phyloP scores from a whole-genome alignment of 2,329 filamentous ascomycete species.

The Cordyceps sp. region DNA sequence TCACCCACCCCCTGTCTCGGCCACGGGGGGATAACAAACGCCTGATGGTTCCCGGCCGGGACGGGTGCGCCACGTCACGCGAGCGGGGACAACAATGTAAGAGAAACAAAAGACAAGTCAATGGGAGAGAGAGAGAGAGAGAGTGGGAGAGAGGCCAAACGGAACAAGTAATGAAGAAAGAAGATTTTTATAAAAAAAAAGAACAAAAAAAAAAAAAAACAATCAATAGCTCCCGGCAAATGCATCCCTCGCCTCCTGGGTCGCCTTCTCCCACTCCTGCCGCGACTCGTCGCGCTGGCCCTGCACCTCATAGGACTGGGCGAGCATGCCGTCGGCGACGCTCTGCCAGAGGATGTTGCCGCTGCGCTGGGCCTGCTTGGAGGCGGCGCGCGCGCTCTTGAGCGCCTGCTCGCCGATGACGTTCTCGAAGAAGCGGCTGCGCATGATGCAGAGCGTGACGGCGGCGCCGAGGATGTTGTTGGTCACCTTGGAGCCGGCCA shows the following conservation, averaged over 20 bases:
- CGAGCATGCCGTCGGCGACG: conserved; percentile 64
- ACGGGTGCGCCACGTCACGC: too few relatives aligned
- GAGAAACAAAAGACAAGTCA: too few relatives aligned
- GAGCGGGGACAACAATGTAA: too few relatives aligned
- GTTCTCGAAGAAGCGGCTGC: conserved; percentile 63
- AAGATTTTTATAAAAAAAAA: conserved; percentile 1
- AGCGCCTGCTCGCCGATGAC: conserved; percentile 67
- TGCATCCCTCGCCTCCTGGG: conserved; percentile 23
- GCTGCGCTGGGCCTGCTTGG: conserved; percentile 50
- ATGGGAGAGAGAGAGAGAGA: background rate
- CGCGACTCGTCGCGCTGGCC: conserved; percentile 36
- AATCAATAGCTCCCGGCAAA: conserved; percentile 17
- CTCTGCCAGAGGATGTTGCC: conserved; percentile 64
- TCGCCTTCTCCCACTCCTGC: conserved; percentile 22
- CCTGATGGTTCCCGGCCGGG: too few relatives aligned
- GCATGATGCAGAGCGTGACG: conserved; percentile 75
- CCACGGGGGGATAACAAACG: too few relatives aligned
- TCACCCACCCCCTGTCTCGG: too few relatives aligned
- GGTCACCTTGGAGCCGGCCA: conserved; percentile 51
- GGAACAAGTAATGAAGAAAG: background rate
- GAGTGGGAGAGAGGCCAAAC: background rate
- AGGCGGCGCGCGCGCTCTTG: conserved; percentile 57
- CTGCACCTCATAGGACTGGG: conserved; percentile 57
- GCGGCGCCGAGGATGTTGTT: conserved; percentile 67
- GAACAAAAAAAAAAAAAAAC: conserved; percentile 1